Base-by-base conservation (phyloP, 129 eudicot species). In the Pseudognaphalium luteoalbum region DNA sequence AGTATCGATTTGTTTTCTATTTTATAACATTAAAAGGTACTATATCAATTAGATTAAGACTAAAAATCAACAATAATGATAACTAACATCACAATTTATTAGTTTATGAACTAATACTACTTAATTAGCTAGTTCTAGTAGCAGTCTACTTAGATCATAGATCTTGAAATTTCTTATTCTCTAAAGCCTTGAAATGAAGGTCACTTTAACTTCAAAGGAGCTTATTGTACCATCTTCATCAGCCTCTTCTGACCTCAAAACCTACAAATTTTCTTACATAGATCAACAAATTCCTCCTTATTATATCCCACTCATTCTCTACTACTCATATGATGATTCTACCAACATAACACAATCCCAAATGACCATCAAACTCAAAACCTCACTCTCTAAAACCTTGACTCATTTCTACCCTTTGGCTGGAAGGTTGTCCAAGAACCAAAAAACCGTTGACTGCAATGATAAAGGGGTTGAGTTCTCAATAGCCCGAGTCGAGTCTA, bases 361-460 rank as follows among this genome's bases (percentile, higher is more conserved):
- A 22, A 69, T 85, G 44, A 14, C 57, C 35, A 77, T 39, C 19
- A 77, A 71, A 70, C 83, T 85, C 66, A 85, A 81, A 75, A 44
- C 77, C 25, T 78, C 88, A 69, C 78, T 85, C 21, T 73, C 88
- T 6, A 71, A 74, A 22, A 79, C 88, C 75, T 64, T 85, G 69
- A 74, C 75, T 74, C 76, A 42, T 4, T 85, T 81, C 75, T 85
- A 85, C 58, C 88, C 88, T 15, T 70, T 85, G 75, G 88, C 85
- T 4, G 88, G 88, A 42, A 81, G 85, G 73, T 68, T 81, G 75
- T 21, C 73, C 22, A 33, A 70, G 28, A 66, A 75, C 63, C 44
- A 58, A 42, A 73, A 64, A 51, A 70, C 66, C 16, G 58, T 85
- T 47, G 83, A 81, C 33, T 85, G 88, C 56, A 69, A 65, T 37